A percentile compares a stretch with the other conserved stretches of the same genome.
phyloP scores from a whole-genome alignment of 2,329 filamentous ascomycete genomes.

The Didymellaceae sp. region DNA sequence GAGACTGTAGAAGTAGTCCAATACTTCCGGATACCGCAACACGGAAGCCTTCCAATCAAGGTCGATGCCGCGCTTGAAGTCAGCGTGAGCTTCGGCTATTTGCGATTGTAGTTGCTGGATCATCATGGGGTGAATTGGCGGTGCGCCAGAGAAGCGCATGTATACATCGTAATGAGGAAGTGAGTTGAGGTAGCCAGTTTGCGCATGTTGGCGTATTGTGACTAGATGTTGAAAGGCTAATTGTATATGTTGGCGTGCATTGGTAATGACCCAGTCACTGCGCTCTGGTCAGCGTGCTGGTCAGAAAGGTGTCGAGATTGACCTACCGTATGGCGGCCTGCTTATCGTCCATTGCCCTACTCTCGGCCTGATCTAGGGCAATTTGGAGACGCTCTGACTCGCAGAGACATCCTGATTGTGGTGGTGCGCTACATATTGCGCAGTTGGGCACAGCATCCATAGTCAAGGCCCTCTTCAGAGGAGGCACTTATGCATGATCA shows the following conservation, averaged over 20 bases:
- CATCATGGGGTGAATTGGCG: slow-evolving; percentile 51
- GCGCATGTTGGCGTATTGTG: slow-evolving; percentile 49
- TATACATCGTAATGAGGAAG: slow-evolving; percentile 56
- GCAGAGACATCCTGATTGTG: slow-evolving; percentile 49
- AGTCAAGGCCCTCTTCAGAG: slow-evolving; percentile 33
- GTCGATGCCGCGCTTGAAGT: slow-evolving; percentile 75
- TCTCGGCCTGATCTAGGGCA: slow-evolving; percentile 49
- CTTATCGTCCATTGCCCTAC: slow-evolving; percentile 47
- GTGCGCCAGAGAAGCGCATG: slow-evolving; percentile 53
- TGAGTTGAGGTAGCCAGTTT: slow-evolving; percentile 52
- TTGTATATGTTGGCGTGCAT: slow-evolving; percentile 54
- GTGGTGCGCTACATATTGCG: slow-evolving; percentile 50
- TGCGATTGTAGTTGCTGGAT: slow-evolving; percentile 56
- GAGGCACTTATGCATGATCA: slow-evolving; percentile 38
- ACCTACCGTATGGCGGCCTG: slow-evolving; percentile 45
- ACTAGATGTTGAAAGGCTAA: slow-evolving; percentile 52
- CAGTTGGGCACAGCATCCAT: slow-evolving; percentile 51
- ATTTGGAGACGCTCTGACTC: slow-evolving; percentile 50
- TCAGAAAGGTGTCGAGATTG: background rate
- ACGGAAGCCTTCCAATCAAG: slow-evolving; percentile 80
- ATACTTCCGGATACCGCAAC: slow-evolving; percentile 76
- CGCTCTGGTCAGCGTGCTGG: slow-evolving; percentile 22
- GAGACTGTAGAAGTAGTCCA: slow-evolving; percentile 79
- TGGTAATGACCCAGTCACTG: slow-evolving; percentile 56
- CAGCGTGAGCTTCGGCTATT: slow-evolving; percentile 68